Base-by-base conservation (phyloP, 257 asterid genomes). In the Solanum lycopersicoides region DNA sequence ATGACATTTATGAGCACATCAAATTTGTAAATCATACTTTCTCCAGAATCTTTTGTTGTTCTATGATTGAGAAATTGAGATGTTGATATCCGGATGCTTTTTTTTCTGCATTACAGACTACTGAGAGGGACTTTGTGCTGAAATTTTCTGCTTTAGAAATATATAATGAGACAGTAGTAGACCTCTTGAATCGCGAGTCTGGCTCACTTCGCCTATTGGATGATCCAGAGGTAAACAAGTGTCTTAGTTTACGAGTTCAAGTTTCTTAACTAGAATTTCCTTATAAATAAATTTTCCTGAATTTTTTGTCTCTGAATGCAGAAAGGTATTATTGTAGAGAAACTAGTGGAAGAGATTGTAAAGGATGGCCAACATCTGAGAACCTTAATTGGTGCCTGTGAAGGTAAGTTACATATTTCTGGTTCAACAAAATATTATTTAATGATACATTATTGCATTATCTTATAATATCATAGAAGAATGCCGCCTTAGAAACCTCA, bases 141-240 rank as follows among this genome's bases (percentile, higher is more conserved):
- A 97, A 94, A 91, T 95, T 97, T 91, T 97, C 99, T 76, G 98
- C 99, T 11, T 88, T 97, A 53, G 99, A 97, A 91, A 97, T 97
- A 47, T 97, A 97, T 75, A 97, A 97, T 87, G 99, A 97, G 92
- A 95, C 95, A 83, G 99, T 96, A 86, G 95, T 93, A 34, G 99
- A 97, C 91, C 96, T 97, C 82, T 91, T 97, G 89, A 97, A 95
- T 85, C 92, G 96, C 68, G 98, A 96, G 80, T 93, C 99, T 76
- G 97, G 96, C 68, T 34, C 96, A 41, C 99, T 95, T 82, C 96
- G 99, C 72, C 89, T 97, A 83, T 89, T 95, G 92, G 99, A 97
- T 91, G 99, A 97, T 90, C 99, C 95, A 42, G 99, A 95, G 98
- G 99, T 93, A 87, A 88, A 72, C 6, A 66, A 59, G 23, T 65